phyloP scores from a whole-genome alignment of 2,329 filamentous ascomycete species.

The Monosporascus ibericus region DNA sequence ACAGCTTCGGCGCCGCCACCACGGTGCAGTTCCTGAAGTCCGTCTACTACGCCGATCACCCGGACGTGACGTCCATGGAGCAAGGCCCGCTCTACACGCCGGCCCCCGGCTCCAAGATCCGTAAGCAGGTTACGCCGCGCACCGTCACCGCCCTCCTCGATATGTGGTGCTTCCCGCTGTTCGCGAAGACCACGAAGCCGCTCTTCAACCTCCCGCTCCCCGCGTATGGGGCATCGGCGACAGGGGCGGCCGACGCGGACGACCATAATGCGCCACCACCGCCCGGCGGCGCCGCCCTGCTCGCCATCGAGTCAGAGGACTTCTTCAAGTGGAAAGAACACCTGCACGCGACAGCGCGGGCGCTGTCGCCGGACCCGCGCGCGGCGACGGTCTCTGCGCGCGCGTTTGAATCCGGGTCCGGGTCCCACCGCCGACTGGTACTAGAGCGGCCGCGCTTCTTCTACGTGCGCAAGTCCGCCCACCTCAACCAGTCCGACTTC shows the following conservation, averaged over 20 bases:
- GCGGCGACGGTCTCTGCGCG: conserved; percentile 34
- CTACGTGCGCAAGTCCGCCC: conserved; percentile 67
- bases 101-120: conserved; percentile 45
- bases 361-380: conserved; percentile 53
- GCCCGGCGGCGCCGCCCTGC: conserved; percentile 51
- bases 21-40: conserved; percentile 73
- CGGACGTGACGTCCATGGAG: conserved; percentile 40
- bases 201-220: conserved; percentile 71
- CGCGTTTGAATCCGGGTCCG: conserved; percentile 27
- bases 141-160: conserved; percentile 68
- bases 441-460: conserved; percentile 56
- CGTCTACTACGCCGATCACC: conserved; percentile 57
- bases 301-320: conserved; percentile 68
- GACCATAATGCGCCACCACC: conserved; percentile 3
- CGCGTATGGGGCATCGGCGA: conserved; percentile 48
- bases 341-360: conserved; percentile 59
- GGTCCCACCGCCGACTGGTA: conserved; percentile 3
- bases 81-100: conserved; percentile 56
- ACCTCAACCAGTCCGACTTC: conserved; percentile 79
- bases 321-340: conserved; percentile 77
- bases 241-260: conserved; percentile 22
- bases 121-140: conserved; percentile 59
- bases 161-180: conserved; percentile 72
- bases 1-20: conserved; percentile 75
- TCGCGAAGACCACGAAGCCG: conserved; percentile 54